Conservation (phyloP, 2,329 filamentous ascomycete species). For the Emericellopsis atlantica region DNA sequence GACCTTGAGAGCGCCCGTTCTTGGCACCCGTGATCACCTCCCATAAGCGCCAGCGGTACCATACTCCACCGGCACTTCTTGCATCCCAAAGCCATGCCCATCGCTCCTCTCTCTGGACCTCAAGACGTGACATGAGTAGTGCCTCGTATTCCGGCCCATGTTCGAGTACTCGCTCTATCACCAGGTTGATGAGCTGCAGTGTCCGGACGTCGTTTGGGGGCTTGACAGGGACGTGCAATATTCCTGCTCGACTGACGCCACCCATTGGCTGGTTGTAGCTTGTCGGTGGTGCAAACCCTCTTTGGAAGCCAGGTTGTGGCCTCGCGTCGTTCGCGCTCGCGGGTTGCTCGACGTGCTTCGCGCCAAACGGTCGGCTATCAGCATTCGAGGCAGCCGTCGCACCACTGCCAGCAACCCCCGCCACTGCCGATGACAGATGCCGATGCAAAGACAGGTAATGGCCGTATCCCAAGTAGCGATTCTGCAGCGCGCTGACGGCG, state of each 20-base stretch:
- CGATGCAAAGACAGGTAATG: slow-evolving; percentile 71
- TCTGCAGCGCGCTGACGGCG: slow-evolving; percentile 65
- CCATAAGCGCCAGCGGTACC: slow-evolving; percentile 90
- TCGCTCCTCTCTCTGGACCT: slow-evolving; percentile 75
- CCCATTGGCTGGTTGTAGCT: slow-evolving; percentile 42
- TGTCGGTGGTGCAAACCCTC: slow-evolving; percentile 64
- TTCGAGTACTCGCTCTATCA: slow-evolving; percentile 66
- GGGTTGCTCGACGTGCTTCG: slow-evolving; percentile 45
- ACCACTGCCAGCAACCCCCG: background rate
- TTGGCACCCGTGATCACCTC: slow-evolving; percentile 61
- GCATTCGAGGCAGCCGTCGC: slow-evolving; percentile 23
- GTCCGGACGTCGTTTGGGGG: slow-evolving; percentile 67
- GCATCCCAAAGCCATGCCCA: slow-evolving; percentile 95
- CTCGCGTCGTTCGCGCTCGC: slow-evolving; percentile 20
- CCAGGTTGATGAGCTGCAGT: slow-evolving; percentile 75
- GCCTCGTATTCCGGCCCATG: slow-evolving; percentile 85
- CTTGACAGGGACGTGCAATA: slow-evolving; percentile 59
- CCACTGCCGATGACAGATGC: slow-evolving; percentile 66
- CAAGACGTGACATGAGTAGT: slow-evolving; percentile 72
- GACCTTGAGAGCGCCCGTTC: slow-evolving; percentile 29
- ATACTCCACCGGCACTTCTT: slow-evolving; percentile 65
- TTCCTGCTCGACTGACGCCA: slow-evolving; percentile 28
- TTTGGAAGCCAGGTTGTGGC: slow-evolving; percentile 30
- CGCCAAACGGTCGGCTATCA: slow-evolving; percentile 62
- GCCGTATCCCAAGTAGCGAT: slow-evolving; percentile 74